A percentile compares a stretch with the other conserved stretches of the same genome.
Conservation (phyloP, 768 basidiomycete genomes). For the Russula ochroleuca region DNA sequence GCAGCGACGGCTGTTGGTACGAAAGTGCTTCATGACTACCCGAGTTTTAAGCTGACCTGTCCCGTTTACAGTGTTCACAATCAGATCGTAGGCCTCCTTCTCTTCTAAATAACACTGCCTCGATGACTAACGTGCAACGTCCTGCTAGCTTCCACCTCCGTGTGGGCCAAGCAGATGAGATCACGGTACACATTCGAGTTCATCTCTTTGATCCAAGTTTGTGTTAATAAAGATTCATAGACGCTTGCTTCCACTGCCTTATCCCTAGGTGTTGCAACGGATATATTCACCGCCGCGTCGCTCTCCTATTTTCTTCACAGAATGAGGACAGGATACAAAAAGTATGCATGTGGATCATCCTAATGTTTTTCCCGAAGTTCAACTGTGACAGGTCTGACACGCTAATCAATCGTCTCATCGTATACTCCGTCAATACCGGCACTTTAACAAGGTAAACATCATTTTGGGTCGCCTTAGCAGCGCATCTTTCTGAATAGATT, state of each 20-base stretch:
- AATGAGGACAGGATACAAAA: conserved; percentile 47
- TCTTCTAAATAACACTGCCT: not conserved
- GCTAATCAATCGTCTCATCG: conserved; percentile 50
- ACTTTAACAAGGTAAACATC: conserved; percentile 50
- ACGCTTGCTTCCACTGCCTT: conserved; percentile 46
- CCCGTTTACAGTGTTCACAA: conserved; percentile 38
- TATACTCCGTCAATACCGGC: conserved; percentile 64
- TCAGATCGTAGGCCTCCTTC: conserved; percentile 39
- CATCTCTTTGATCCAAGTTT: not conserved
- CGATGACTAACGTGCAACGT: not conserved
- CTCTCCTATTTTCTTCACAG: conserved; percentile 53
- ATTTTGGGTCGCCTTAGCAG: not conserved
- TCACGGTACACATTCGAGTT: conserved; percentile 42
- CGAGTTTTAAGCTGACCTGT: conserved; percentile 1
- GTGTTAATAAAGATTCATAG: conserved; percentile 32
- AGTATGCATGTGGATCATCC: conserved; percentile 32
- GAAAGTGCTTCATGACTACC: not conserved
- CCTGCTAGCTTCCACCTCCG: conserved; percentile 38
- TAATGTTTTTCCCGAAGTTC: not conserved
- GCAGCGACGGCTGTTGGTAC: conserved; percentile 16
- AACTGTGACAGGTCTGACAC: conserved; percentile 47
- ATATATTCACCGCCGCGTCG: conserved; percentile 48
- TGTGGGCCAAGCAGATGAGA: conserved; percentile 40
- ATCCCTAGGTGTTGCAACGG: conserved; percentile 47
- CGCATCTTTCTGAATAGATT: not conserved